Percentiles rank a stretch among this genome's conserved stretches.
These are phyloP conservation scores for Pueraria montana DNA, from an alignment of 306 rosid genomes.

Conservation along the genomic window DNA sequence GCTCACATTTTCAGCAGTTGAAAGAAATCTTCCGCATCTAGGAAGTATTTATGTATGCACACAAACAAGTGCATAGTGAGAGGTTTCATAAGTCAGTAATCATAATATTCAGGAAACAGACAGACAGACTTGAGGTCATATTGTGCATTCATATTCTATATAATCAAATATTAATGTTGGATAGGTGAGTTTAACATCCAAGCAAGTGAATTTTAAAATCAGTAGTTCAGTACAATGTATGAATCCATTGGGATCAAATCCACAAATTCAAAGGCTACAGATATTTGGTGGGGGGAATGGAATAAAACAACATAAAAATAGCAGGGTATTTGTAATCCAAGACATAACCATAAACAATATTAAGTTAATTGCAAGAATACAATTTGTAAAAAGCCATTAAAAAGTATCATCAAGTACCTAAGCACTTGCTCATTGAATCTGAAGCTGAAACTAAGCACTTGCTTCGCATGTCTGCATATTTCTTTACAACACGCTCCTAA, in stretches of 20 bases:
- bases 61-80: background rate
- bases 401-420: slow-evolving; percentile 49
- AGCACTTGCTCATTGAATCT: slow-evolving; percentile 53
- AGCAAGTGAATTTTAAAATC: slow-evolving; percentile 8
- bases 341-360: slow-evolving; percentile 47
- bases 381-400: slow-evolving; percentile 45
- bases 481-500: slow-evolving; percentile 57
- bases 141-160: background rate
- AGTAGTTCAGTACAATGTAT: slow-evolving; percentile 5
- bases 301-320: slow-evolving; percentile 40
- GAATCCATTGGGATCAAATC: slow-evolving; percentile 39
- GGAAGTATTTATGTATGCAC: background rate
- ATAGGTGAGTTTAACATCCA: slow-evolving; percentile 28
- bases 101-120: background rate
- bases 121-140: background rate
- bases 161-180: slow-evolving; percentile 1
- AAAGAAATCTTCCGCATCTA: background rate
- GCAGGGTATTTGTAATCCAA: slow-evolving; percentile 40
- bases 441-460: slow-evolving; percentile 64
- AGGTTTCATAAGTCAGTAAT: background rate
- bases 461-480: slow-evolving; percentile 62
- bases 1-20: background rate
- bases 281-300: slow-evolving; percentile 19
- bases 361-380: slow-evolving; percentile 45
- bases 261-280: slow-evolving; percentile 41